A percentile compares a stretch with the other conserved stretches of the same genome.
Evolutionary conservation across 2,329 filamentous ascomycete genomes (phyloP).

Genomic region (Aspergillus flavus): DNA sequence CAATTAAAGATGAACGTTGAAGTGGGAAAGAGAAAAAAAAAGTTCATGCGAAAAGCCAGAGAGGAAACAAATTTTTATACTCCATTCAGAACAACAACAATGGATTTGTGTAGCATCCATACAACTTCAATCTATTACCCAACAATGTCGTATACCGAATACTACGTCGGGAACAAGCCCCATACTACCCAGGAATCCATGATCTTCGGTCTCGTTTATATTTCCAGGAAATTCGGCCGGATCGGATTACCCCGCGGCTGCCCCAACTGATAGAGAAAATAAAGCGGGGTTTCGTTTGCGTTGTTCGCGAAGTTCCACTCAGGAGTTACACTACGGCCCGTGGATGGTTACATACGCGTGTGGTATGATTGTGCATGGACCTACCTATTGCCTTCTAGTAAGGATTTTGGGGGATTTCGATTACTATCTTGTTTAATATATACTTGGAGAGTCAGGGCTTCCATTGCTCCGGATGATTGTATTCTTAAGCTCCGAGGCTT

Average conservation of each 20-base stretch:
- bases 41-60: not conserved
- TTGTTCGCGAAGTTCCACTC: not conserved
- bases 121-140: conserved; percentile 6
- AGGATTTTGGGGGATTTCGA: not conserved
- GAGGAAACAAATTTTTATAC: not conserved
- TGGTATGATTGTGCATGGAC: not conserved
- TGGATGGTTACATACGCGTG: conserved; percentile 11
- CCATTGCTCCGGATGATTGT: not conserved
- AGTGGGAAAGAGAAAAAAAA: not conserved
- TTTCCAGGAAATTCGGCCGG: not conserved
- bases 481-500: not conserved
- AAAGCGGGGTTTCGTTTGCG: conserved; percentile 2
- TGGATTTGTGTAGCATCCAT: not conserved
- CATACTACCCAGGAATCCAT: conserved; percentile 3
- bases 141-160: conserved; percentile 16
- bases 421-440: no score
- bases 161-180: conserved; percentile 11
- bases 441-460: not conserved
- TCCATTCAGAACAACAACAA: not conserved
- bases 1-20: not conserved
- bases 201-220: not conserved
- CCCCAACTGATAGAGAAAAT: conserved; percentile 5
- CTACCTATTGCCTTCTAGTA: not conserved
- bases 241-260: conserved; percentile 9
- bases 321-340: not conserved